phyloP scores from a whole-genome alignment of 2,329 filamentous ascomycete species.

The Fusarium nisikadoi region DNA sequence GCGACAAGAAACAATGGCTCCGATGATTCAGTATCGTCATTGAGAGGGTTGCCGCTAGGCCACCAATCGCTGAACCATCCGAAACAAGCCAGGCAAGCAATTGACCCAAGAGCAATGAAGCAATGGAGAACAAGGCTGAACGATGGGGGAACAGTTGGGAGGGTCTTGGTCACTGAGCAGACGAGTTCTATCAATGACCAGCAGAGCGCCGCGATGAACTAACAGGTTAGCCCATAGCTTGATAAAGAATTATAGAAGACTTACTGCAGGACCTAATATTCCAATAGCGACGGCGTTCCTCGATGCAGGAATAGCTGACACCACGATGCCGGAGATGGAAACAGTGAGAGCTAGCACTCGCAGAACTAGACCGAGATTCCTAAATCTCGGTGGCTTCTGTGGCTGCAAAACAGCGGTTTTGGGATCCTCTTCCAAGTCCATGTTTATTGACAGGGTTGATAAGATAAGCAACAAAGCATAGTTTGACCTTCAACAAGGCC shows the following conservation, averaged over 20 bases:
- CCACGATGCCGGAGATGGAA: not conserved
- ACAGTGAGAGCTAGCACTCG: not conserved
- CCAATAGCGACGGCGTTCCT: not conserved
- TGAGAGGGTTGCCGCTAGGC: not conserved
- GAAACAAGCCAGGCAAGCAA: not conserved
- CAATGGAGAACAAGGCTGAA: not conserved
- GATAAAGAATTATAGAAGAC: not conserved
- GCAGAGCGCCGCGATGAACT: not conserved
- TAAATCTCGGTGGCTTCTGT: not conserved
- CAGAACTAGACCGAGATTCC: not conserved
- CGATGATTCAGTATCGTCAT: not conserved
- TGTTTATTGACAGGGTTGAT: not conserved
- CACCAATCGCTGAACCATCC: not conserved
- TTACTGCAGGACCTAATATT: not conserved
- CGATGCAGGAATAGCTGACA: not conserved
- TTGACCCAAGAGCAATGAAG: not conserved
- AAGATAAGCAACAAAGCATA: not conserved
- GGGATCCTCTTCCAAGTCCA: not conserved
- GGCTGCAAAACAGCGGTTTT: not conserved
- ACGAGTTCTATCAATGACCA: not conserved
- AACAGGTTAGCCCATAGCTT: rapidly evolving
- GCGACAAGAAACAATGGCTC: not conserved
- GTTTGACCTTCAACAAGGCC: not conserved
- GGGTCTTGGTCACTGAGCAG: not conserved
- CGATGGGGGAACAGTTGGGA: not conserved